phyloP scores from a whole-genome alignment of 148 eudicot species.

The Chenopodium quinoa region DNA sequence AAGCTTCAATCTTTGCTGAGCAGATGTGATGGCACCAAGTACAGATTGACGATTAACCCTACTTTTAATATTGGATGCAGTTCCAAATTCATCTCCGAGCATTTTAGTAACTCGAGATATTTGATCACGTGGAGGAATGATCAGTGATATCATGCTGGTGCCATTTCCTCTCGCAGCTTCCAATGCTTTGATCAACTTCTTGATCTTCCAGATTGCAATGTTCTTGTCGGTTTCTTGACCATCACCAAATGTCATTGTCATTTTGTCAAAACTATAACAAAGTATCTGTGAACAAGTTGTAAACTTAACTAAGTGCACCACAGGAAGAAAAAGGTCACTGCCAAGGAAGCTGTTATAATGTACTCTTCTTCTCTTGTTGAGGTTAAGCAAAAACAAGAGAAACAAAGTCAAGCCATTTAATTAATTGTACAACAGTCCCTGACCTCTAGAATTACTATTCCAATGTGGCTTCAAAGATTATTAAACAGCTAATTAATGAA shows the following conservation, averaged over 20 bases:
- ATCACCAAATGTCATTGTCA: conserved; percentile 22
- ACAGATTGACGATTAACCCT: conserved; percentile 31
- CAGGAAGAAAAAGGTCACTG: neutral
- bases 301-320: neutral
- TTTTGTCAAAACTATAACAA: neutral
- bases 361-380: neutral
- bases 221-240: conserved; percentile 21
- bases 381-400: neutral
- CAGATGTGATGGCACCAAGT: conserved; percentile 29
- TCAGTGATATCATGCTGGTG: conserved; percentile 31
- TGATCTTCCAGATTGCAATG: conserved; percentile 30
- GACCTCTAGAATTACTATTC: no score
- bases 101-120: conserved; percentile 24
- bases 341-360: neutral
- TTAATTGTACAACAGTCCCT: neutral
- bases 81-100: conserved; percentile 26
- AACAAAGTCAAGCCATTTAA: no score
- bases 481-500: neutral
- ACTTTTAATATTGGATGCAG: conserved; percentile 27
- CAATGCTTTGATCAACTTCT: conserved; percentile 25
- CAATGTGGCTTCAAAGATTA: neutral
- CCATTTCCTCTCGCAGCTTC: conserved; percentile 34
- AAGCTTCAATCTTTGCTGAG: conserved; percentile 29
- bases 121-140: conserved; percentile 31
- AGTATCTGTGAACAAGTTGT: neutral